A percentile compares a stretch with the other conserved stretches of the same genome.
phyloP scores from a whole-genome alignment of 495 filamentous ascomycete species.

The Penicillium tannophilum region DNA sequence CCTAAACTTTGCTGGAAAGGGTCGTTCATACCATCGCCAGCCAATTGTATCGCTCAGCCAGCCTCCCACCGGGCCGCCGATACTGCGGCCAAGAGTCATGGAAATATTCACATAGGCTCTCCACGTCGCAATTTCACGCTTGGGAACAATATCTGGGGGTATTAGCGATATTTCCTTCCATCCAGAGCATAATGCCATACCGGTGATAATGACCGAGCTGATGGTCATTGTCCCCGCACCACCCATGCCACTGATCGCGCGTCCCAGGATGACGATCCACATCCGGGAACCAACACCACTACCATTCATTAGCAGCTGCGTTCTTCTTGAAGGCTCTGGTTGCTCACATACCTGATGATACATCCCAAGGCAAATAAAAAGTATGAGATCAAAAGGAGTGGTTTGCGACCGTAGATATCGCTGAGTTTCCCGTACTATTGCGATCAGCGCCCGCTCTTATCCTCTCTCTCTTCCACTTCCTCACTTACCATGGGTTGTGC shows the following conservation, averaged over 20 bases:
- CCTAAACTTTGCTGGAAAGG: neutral
- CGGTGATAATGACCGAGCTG: slow-evolving; percentile 63
- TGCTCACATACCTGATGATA: slow-evolving; percentile 34
- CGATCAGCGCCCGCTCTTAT: slow-evolving; percentile 1
- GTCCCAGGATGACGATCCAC: slow-evolving; percentile 57
- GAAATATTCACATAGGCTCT: slow-evolving; percentile 67
- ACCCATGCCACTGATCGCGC: slow-evolving; percentile 60
- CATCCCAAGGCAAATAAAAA: slow-evolving; percentile 46
- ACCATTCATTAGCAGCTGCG: neutral
- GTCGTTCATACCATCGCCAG: slow-evolving; percentile 60
- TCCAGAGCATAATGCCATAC: slow-evolving; percentile 29
- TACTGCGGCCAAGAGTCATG: slow-evolving; percentile 62
- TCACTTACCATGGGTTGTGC: slow-evolving; percentile 55
- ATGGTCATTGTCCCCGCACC: slow-evolving; percentile 59
- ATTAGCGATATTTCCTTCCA: neutral
- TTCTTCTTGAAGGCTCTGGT: too few relatives aligned
- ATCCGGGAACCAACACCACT: slow-evolving; percentile 56
- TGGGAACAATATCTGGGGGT: slow-evolving; percentile 57
- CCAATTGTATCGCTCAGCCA: slow-evolving; percentile 65
- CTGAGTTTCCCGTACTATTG: slow-evolving; percentile 48
- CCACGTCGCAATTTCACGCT: slow-evolving; percentile 69
- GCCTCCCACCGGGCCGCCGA: slow-evolving; percentile 67
- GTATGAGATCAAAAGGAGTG: slow-evolving; percentile 43
- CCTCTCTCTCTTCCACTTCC: neutral
- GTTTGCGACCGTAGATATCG: slow-evolving; percentile 50